Evolutionary conservation across 495 filamentous ascomycete genomes (phyloP).

Genomic region (Aspergillus conjunctus): DNA sequence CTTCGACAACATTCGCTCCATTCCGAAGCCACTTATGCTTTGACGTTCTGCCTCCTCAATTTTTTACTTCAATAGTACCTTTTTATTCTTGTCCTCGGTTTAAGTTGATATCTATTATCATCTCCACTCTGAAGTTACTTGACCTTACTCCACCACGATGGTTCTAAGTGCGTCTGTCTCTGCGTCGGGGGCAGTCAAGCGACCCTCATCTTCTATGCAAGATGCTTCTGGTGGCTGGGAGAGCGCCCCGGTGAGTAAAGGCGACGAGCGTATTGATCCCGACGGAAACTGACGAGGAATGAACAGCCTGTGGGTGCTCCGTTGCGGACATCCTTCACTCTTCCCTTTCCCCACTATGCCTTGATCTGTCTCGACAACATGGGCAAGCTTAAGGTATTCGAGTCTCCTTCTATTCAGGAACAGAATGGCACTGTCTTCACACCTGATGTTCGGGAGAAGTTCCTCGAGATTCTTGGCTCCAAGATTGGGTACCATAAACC

Average conservation of each 20-base stretch:
- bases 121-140: conserved; percentile 16
- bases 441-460: conserved; percentile 40
- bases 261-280: neutral
- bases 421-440: conserved; percentile 42
- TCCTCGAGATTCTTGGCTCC: conserved; percentile 41
- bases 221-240: conserved; percentile 42
- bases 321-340: conserved; percentile 32
- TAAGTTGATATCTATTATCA: neutral
- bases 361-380: conserved; percentile 47
- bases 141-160: conserved; percentile 29
- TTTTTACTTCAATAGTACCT: neutral
- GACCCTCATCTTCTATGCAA: conserved; percentile 37
- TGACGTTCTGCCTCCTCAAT: neutral
- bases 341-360: conserved; percentile 44
- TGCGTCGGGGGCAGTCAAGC: conserved; percentile 38
- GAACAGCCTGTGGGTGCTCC: conserved; percentile 37
- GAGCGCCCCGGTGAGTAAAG: conserved; percentile 36
- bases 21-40: conserved; percentile 11
- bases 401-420: conserved; percentile 42
- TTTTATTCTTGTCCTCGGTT: neutral
- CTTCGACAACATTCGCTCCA: neutral
- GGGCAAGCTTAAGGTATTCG: conserved; percentile 39
- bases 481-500: conserved; percentile 37
- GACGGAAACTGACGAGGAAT: neutral
- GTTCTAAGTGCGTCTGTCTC: conserved; percentile 37